phyloP scores from a whole-genome alignment of 2,329 filamentous ascomycete genomes.

The Venturia carpophila region DNA sequence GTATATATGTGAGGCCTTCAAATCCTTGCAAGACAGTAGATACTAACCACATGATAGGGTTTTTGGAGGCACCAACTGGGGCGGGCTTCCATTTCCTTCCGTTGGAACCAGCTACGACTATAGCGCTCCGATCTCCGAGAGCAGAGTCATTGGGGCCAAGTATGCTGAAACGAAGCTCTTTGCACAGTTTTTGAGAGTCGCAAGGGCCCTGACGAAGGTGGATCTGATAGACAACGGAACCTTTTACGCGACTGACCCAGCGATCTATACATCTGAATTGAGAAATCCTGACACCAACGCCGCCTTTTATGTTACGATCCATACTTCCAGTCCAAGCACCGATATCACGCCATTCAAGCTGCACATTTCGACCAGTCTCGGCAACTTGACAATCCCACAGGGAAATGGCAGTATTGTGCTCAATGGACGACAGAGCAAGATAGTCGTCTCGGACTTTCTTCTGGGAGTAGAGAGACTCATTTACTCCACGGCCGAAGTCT shows the following conservation, averaged over 20 bases:
- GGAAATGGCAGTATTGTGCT: conserved; percentile 47
- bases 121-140: conserved; percentile 58
- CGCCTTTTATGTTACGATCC: conserved; percentile 58
- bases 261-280: conserved; percentile 48
- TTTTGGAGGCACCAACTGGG: conserved; percentile 70
- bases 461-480: conserved; percentile 51
- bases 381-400: conserved; percentile 50
- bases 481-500: conserved; percentile 63
- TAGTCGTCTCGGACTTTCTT: conserved; percentile 59
- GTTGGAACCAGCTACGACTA: conserved; percentile 52
- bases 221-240: conserved; percentile 43
- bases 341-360: conserved; percentile 55
- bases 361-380: conserved; percentile 50
- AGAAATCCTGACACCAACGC: conserved; percentile 49
- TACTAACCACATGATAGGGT: conserved; percentile 24
- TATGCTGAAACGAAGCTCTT: conserved; percentile 72
- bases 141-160: conserved; percentile 63
- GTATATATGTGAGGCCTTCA: conserved; percentile 49
- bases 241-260: conserved; percentile 44
- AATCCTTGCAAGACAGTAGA: neutral
- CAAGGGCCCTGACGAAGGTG: conserved; percentile 49
- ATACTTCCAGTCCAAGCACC: conserved; percentile 56
- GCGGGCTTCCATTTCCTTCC: conserved; percentile 63
- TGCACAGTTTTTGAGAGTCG: conserved; percentile 64
- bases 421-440: conserved; percentile 56